Conservation (phyloP, 1,284 basidiomycete species). For the Ceratobasidium sp. region DNA sequence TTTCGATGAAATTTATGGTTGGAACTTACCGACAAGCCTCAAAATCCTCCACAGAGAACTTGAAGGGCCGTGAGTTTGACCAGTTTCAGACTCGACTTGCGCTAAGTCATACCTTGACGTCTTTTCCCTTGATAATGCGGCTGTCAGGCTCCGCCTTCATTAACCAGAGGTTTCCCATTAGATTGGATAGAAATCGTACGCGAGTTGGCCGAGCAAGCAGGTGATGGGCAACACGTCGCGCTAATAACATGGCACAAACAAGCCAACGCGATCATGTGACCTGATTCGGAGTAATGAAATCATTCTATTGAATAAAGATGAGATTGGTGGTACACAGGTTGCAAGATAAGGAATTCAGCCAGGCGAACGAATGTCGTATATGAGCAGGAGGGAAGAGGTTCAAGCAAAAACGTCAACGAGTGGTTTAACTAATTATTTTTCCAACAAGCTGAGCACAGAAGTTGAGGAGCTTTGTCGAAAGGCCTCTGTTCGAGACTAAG, state of each 20-base stretch:
- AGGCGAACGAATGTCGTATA: conserved; percentile 34
- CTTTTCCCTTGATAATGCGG: conserved; percentile 87
- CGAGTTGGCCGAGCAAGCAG: neutral
- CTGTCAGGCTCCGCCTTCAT: conserved; percentile 94
- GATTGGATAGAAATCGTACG: neutral
- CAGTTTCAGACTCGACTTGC: neutral
- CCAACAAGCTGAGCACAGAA: conserved; percentile 39
- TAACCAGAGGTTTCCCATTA: conserved; percentile 66
- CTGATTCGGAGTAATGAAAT: neutral
- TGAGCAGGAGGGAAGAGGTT: neutral
- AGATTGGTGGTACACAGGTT: conserved; percentile 31
- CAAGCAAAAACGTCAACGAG: conserved; percentile 4
- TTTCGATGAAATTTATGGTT: too few species aligned
- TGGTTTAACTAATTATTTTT: conserved; percentile 40
- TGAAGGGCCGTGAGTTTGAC: conserved; percentile 33
- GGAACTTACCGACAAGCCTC: conserved; percentile 63
- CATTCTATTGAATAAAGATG: conserved; percentile 38
- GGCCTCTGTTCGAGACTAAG: conserved; percentile 25
- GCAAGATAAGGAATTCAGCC: conserved; percentile 3
- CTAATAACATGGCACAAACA: conserved; percentile 16
- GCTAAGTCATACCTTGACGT: conserved; percentile 76
- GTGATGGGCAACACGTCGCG: neutral
- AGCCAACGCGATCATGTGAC: neutral
- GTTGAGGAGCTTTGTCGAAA: conserved; percentile 37
- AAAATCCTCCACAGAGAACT: conserved; percentile 94